Base-by-base conservation (phyloP, 2,329 filamentous ascomycete genomes). In the Torrubiellomyces zombiae region DNA sequence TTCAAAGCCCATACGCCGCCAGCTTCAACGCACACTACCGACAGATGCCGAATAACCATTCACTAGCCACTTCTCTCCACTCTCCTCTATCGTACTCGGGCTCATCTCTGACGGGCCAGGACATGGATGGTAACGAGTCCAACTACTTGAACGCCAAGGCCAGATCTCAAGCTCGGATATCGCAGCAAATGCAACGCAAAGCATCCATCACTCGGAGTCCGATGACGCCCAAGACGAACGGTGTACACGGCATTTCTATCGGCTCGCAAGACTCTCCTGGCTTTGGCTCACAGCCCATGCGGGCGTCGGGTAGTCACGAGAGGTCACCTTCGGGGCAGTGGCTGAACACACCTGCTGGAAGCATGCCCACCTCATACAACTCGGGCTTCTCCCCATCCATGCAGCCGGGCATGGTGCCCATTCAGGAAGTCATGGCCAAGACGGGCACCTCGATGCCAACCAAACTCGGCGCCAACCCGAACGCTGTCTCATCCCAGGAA, bases 241-340 rank as follows among this genome's bases (percentile, higher is more conserved):
- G 71, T 23, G 67, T 89, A 44, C 71, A 71, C 25, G 69, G 66
- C 24, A 61, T 91, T 35, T 70, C 78, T 29, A 70, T 92, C 29
- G 59, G 56, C 28, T 56, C 64, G 7, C 60, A 68, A 17, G 78
- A 89, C 37, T 72, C 75, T 5, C 63, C 69, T 35, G 74, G 67
- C 38, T 85, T 83, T 42, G 71, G 70, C 9, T 64, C 75, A 3
- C 81, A 89, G 44, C 75, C 81, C 17, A 89, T 92, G 43, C 69
- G 78, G 34, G 71, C 75, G 14, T 61, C 65, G 9, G 57, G 73
- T 30, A 58, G 62, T 37, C 79, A 85, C 45, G 76, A 83, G 38
- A 89, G 91, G 55, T 80, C 77, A 10, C 63, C 81, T 16, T 83
- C 82, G n/a, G 76, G 72, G 30, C 81, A 89, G 44, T 94, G 83